Evolutionary conservation across 2,329 filamentous ascomycete species (phyloP).

Genomic region (Penicillium sp.): DNA sequence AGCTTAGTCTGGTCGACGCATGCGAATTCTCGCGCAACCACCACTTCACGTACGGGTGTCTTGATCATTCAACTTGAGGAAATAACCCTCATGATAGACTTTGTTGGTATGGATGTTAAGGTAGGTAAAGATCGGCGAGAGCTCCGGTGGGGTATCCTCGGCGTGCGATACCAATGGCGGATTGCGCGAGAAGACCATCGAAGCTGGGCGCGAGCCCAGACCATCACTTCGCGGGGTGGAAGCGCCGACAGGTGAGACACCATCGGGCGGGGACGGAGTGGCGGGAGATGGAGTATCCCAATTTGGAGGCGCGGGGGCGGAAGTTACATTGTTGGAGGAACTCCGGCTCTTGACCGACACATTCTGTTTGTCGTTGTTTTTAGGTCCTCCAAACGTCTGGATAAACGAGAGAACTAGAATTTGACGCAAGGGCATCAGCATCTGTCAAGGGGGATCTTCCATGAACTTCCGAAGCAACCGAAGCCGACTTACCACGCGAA

Average conservation of each 20-base stretch:
- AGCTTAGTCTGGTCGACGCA: constrained; percentile 21
- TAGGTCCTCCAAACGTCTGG: constrained; percentile 49
- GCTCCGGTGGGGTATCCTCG: constrained; percentile 81
- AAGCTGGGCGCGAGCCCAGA: constrained; percentile 64
- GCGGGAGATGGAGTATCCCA: constrained; percentile 33
- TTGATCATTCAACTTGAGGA: constrained; percentile 91
- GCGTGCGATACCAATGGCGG: constrained; percentile 79
- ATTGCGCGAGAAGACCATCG: constrained; percentile 79
- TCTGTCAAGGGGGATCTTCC: constrained; percentile 7
- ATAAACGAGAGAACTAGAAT: constrained; percentile 76
- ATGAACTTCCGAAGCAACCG: constrained; percentile 8
- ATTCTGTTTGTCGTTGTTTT: constrained; percentile 14
- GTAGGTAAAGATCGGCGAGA: constrained; percentile 88
- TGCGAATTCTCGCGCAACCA: background rate
- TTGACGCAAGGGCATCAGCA: constrained; percentile 25
- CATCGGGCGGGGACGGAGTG: constrained; percentile 31
- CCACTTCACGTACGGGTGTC: constrained; percentile 65
- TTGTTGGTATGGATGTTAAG: constrained; percentile 95
- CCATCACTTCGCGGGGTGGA: constrained; percentile 44
- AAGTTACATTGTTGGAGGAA: constrained; percentile 20
- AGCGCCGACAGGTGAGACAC: constrained; percentile 35
- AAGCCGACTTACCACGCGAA: constrained; percentile 35
- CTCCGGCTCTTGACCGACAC: constrained; percentile 36
- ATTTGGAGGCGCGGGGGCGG: constrained; percentile 21
- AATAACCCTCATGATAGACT: constrained; percentile 95